Evolutionary conservation across 140 eudicot species (phyloP), one percentile per base, ranked within the genome.

Genomic region (Ambrosia hybrid): DNA sequence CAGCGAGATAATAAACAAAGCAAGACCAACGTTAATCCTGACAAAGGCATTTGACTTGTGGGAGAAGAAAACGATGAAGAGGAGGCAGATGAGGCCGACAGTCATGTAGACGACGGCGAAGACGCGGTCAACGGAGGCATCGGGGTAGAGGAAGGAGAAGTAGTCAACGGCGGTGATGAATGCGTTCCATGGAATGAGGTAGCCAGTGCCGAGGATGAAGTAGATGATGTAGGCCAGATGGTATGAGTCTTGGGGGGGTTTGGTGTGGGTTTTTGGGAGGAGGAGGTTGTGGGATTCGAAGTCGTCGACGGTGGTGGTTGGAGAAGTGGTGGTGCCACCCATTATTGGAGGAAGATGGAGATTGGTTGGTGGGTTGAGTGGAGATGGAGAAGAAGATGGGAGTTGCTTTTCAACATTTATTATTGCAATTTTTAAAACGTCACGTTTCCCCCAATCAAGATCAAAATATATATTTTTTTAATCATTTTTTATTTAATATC

Each of bases 161-260:
- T 94, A 94, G 64, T 94, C 99, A 62, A 94, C 99, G 90, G 99
- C 99, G 5, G 99, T 94, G 90, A 94, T 91, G 92, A 90, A 94
- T 52, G 97, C 97, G 80, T 94, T 94, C 97, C 99, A 94, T 43
- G 99, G 99, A 39, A 94, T 86, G 51, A 90, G 80, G 83, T 84
- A 94, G 3, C 99, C 99, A 3, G 91, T 74, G 71, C 99, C 99
- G 0, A 91, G 75, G 10, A 85, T 91, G 83, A 94, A 94, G 92
- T 90, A 91, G 65, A 83, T 91, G 51, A 80, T 67, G 97, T 94
- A 94, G 53, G 96, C 95, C 3, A 94, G 41, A 68, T 91, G 83
- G 86, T 84, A 91, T 2, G 97, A 17, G 70, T 94, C 99, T 60
- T 78, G 56, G 6, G 99, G 95, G 59, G 68, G 58, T 37, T 81